phyloP scores from a whole-genome alignment of 768 basidiomycete genomes.

The Termitomyces sp. region DNA sequence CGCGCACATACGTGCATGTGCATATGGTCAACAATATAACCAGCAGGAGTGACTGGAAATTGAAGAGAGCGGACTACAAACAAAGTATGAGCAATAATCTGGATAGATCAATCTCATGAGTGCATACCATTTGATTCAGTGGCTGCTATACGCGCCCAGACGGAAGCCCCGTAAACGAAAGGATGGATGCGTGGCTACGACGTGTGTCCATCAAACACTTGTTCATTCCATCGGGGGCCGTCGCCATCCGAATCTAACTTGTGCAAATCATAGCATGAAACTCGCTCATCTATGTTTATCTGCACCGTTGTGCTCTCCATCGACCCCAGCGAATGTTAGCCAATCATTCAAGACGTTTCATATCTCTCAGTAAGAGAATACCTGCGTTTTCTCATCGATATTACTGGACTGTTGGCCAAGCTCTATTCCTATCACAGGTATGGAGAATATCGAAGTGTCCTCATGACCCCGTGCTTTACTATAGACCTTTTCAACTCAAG shows the following conservation, averaged over 20 bases:
- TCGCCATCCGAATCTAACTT: background rate
- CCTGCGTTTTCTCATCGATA: background rate
- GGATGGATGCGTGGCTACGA: too few species aligned
- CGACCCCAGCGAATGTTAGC: background rate
- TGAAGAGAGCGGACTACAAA: constrained; percentile 83
- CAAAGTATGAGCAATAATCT: background rate
- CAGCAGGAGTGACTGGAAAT: constrained; percentile 92
- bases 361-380: background rate
- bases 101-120: too few species aligned
- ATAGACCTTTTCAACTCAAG: too few species aligned
- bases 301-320: background rate
- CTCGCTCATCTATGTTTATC: too few species aligned
- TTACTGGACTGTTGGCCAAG: background rate
- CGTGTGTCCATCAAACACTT: background rate
- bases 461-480: background rate
- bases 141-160: background rate
- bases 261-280: background rate
- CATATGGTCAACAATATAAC: constrained; percentile 92
- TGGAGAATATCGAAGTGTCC: background rate
- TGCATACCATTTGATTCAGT: constrained; percentile 8
- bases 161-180: background rate
- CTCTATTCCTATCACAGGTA: background rate
- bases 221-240: background rate
- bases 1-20: constrained; percentile 93
- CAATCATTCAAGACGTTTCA: background rate